Evolutionary conservation across 2,329 filamentous ascomycete genomes (phyloP).

Genomic region (Cytospora piceicola): DNA sequence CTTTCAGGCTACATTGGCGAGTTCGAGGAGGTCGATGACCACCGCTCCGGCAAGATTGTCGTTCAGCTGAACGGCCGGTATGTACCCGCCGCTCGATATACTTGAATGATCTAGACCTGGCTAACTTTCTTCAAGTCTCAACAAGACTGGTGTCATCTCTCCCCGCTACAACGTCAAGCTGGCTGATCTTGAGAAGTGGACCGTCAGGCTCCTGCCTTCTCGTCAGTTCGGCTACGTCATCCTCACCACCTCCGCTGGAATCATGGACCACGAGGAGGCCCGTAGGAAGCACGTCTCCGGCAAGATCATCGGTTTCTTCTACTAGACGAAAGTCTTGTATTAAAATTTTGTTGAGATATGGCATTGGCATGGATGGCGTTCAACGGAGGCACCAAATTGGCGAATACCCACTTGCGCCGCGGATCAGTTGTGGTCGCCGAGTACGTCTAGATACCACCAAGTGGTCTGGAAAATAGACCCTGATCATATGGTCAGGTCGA

Average conservation of each 20-base stretch:
- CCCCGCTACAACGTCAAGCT: conserved; percentile 99
- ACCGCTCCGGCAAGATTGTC: conserved; percentile 99
- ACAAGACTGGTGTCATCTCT: conserved; percentile 99
- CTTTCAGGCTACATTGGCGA: conserved; percentile 92
- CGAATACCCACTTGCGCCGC: conserved; percentile 15
- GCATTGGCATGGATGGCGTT: conserved; percentile 36
- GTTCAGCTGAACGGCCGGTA: conserved; percentile 96
- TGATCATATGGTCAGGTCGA: conserved; percentile 15
- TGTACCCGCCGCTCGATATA: conserved; percentile 20
- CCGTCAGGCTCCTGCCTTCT: conserved; percentile 96
- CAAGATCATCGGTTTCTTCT: conserved; percentile 99
- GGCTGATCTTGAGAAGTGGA: conserved; percentile 98
- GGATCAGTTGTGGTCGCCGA: conserved; percentile 19
- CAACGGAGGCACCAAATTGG: conserved; percentile 27
- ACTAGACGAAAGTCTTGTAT: conserved; percentile 59
- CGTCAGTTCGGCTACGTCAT: conserved; percentile 99
- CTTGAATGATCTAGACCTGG: neutral
- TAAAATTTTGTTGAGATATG: conserved; percentile 26
- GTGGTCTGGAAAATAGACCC: conserved; percentile 24
- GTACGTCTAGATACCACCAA: conserved; percentile 21
- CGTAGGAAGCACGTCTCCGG: conserved; percentile 98
- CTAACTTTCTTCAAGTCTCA: conserved; percentile 59
- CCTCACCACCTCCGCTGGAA: conserved; percentile 97
- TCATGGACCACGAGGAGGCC: conserved; percentile 99
- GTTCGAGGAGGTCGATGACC: conserved; percentile 99